Percentiles rank a stretch among this genome's conserved stretches.
Evolutionary conservation across 1,139 yeast genomes (phyloP).

Genomic region (Candida labiduridarum): DNA sequence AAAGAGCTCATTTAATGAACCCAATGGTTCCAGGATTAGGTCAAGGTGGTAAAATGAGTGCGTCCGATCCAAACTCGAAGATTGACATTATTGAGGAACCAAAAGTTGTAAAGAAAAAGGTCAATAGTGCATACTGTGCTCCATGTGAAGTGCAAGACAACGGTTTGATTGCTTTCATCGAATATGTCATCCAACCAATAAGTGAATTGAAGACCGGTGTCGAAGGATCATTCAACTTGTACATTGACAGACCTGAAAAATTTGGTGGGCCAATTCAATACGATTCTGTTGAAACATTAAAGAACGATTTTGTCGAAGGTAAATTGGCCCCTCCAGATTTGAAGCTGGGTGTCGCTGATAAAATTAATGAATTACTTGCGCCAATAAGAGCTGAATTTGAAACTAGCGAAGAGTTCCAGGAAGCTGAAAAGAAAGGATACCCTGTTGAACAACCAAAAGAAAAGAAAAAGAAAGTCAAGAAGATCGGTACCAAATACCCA

Average conservation of each 20-base stretch:
- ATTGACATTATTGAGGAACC: constrained; percentile 92
- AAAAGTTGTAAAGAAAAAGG: constrained; percentile 83
- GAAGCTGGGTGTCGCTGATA: constrained; percentile 87
- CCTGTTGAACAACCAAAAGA: constrained; percentile 68
- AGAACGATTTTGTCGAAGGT: constrained; percentile 69
- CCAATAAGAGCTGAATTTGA: constrained; percentile 80
- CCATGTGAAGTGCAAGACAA: constrained; percentile 93
- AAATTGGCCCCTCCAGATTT: constrained; percentile 90
- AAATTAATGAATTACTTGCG: constrained; percentile 74
- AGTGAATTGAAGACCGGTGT: constrained; percentile 68
- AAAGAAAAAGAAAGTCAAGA: constrained; percentile 73
- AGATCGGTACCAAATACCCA: constrained; percentile 85
- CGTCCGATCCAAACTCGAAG: constrained; percentile 97
- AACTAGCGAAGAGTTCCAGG: constrained; percentile 69
- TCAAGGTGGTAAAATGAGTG: constrained; percentile 99
- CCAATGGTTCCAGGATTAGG: constrained; percentile 98
- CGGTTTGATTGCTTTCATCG: constrained; percentile 84
- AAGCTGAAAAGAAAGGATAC: constrained; percentile 77
- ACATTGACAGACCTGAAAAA: constrained; percentile 89
- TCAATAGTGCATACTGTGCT: constrained; percentile 90
- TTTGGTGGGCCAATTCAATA: constrained; percentile 92
- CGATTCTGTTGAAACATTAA: constrained; percentile 66
- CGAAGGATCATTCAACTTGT: constrained; percentile 59
- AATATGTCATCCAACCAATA: constrained; percentile 83
- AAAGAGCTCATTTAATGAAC: constrained; percentile 98